Evolutionary conservation across 2,329 filamentous ascomycete genomes (phyloP).

Genomic region (Reticulascus tulasneorum): DNA sequence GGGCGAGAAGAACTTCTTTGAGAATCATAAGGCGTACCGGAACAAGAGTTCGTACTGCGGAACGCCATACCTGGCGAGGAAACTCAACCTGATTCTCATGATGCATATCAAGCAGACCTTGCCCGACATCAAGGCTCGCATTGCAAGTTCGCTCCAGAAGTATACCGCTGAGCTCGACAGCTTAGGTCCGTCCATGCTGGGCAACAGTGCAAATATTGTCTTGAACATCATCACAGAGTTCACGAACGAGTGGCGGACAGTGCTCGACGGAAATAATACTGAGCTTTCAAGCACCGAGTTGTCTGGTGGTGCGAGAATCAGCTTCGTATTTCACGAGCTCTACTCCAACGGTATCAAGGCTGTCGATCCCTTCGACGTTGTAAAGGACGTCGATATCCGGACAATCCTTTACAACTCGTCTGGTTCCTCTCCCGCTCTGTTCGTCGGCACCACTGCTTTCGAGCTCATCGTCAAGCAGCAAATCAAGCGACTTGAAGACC

Average conservation of each 20-base stretch:
- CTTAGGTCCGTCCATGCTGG: conserved; percentile 89
- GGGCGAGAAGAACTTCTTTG: conserved; percentile 94
- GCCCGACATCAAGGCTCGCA: conserved; percentile 96
- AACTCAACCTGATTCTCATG: conserved; percentile 98
- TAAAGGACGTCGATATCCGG: conserved; percentile 96
- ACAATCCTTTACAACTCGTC: conserved; percentile 98
- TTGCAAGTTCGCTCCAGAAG: conserved; percentile 89
- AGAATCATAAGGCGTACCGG: conserved; percentile 96
- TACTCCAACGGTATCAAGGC: conserved; percentile 98
- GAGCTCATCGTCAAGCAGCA: conserved; percentile 98
- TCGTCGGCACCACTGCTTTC: conserved; percentile 97
- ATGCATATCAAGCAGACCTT: conserved; percentile 99
- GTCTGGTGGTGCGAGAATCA: conserved; percentile 95
- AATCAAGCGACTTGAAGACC: conserved; percentile 93
- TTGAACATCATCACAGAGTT: conserved; percentile 99
- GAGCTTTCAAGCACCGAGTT: conserved; percentile 92
- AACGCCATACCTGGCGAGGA: conserved; percentile 92
- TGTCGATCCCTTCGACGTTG: conserved; percentile 92
- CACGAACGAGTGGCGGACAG: conserved; percentile 93
- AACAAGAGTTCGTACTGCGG: conserved; percentile 99
- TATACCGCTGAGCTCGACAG: conserved; percentile 77
- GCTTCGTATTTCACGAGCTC: conserved; percentile 97
- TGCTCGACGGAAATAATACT: conserved; percentile 93
- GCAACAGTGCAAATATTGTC: conserved; percentile 93
- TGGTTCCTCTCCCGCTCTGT: conserved; percentile 93